These are phyloP conservation scores for Ilyonectria destructans DNA, from an alignment of 2,329 filamentous ascomycete genomes.

Conservation along the genomic window DNA sequence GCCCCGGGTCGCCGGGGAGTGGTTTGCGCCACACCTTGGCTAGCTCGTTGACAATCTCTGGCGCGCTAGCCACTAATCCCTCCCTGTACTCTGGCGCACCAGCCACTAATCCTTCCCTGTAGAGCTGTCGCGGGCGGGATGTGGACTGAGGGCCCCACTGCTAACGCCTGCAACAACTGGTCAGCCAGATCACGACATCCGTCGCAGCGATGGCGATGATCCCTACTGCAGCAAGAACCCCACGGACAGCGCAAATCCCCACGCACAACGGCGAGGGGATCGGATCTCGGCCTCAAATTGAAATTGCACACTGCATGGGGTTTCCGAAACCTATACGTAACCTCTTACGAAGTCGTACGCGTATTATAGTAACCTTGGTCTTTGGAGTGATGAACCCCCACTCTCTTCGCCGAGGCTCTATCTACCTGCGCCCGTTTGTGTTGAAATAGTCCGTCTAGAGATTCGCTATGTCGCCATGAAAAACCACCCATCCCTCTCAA, in stretches of 20 bases:
- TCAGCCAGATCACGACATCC: conserved; percentile 48
- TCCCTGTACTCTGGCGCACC: conserved; percentile 14
- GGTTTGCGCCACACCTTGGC: conserved; percentile 38
- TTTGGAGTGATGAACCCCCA: conserved; percentile 5
- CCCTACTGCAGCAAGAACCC: conserved; percentile 21
- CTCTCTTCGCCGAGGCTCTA: conserved; percentile 3
- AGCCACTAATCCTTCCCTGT: conserved; percentile 16
- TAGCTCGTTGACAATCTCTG: background rate
- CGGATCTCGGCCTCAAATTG: conserved; percentile 27
- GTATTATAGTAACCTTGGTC: conserved; percentile 3
- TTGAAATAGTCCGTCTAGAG: background rate
- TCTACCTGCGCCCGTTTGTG: conserved; percentile 16
- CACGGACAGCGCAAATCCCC: conserved; percentile 8
- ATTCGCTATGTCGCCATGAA: conserved; percentile 12
- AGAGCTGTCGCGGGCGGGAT: conserved; percentile 29
- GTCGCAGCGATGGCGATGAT: conserved; percentile 43
- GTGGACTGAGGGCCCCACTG: conserved; percentile 43
- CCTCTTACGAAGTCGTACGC: conserved; percentile 22
- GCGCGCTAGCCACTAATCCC: conserved; percentile 25
- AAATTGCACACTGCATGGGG: conserved; percentile 16
- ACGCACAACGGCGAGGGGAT: background rate
- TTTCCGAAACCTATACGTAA: conserved; percentile 28
- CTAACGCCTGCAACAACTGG: conserved; percentile 36
- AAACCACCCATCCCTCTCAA: conserved; percentile 21
- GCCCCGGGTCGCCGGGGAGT: conserved; percentile 37